Percentiles rank a stretch among this genome's conserved stretches.
These are phyloP conservation scores for Tolypocladium sp. DNA, from an alignment of 2,329 filamentous ascomycete genomes.

Conservation along the genomic window DNA sequence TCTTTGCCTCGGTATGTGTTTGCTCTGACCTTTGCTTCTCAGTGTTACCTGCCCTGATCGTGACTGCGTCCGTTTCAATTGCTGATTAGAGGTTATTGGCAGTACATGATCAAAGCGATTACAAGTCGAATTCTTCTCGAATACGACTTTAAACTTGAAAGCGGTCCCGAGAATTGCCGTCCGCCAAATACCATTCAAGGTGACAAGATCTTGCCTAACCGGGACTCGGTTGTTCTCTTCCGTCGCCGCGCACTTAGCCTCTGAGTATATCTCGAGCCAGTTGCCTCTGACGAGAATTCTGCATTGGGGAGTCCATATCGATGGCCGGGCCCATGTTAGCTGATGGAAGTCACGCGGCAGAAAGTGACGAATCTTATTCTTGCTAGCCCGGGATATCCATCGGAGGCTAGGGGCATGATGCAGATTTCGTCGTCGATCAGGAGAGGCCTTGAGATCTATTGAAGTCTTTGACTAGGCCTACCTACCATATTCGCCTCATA, in stretches of 20 bases:
- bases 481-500: neutral
- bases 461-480: neutral
- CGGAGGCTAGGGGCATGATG: neutral
- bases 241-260: neutral
- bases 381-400: too few relatives aligned
- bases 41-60: neutral
- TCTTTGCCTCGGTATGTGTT: conserved; percentile 7
- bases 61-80: neutral
- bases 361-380: too few relatives aligned
- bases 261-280: neutral
- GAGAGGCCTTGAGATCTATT: neutral
- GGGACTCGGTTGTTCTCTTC: conserved; percentile 3
- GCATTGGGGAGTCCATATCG: too few relatives aligned
- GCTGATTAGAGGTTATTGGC: neutral
- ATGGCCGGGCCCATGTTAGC: neutral
- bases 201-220: conserved; percentile 8
- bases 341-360: neutral
- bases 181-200: conserved; percentile 6
- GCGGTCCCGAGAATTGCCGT: neutral
- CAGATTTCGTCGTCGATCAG: neutral
- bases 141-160: conserved; percentile 7
- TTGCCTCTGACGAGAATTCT: too few relatives aligned
- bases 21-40: neutral
- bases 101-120: conserved; percentile 9
- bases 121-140: conserved; percentile 7